Evolutionary conservation across 208 protist species (phyloP).

Genomic region (Entamoeba moshkovskii): DNA sequence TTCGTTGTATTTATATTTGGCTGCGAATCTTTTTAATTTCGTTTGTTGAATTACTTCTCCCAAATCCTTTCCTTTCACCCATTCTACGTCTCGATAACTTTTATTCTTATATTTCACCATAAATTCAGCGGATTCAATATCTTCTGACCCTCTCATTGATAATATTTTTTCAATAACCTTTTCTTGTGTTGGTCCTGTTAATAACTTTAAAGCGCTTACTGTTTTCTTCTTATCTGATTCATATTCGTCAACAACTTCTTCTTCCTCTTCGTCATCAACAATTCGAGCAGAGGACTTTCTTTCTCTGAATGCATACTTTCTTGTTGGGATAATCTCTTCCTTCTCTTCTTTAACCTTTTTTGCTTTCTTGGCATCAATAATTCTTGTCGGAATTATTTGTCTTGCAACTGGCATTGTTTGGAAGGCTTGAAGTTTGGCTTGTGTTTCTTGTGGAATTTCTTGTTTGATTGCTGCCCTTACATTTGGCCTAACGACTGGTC

Average conservation of each 20-base stretch:
- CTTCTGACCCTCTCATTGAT: not conserved
- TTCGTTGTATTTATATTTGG: not conserved
- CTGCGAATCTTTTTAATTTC: not conserved
- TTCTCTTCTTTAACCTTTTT: not conserved
- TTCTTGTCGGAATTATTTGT: not conserved
- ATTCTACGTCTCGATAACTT: not conserved
- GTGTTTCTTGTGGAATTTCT: not conserved
- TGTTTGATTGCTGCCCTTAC: not conserved
- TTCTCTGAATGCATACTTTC: not conserved
- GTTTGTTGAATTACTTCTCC: not conserved
- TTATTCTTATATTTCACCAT: not conserved
- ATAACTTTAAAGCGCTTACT: not conserved
- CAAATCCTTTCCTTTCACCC: not conserved
- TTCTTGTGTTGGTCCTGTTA: not conserved
- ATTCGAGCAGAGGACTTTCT: not conserved
- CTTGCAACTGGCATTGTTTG: not conserved
- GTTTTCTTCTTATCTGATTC: not conserved
- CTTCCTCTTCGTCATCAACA: not conserved
- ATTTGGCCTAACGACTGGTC: not conserved
- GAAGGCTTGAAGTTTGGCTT: not conserved
- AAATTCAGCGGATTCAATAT: not conserved
- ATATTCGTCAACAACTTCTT: not conserved
- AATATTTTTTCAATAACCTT: not conserved
- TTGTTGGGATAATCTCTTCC: not conserved
- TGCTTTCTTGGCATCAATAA: not conserved